These are phyloP conservation scores for Penicillium sp. DNA, from an alignment of 2,329 filamentous ascomycete genomes.

Conservation along the genomic window DNA sequence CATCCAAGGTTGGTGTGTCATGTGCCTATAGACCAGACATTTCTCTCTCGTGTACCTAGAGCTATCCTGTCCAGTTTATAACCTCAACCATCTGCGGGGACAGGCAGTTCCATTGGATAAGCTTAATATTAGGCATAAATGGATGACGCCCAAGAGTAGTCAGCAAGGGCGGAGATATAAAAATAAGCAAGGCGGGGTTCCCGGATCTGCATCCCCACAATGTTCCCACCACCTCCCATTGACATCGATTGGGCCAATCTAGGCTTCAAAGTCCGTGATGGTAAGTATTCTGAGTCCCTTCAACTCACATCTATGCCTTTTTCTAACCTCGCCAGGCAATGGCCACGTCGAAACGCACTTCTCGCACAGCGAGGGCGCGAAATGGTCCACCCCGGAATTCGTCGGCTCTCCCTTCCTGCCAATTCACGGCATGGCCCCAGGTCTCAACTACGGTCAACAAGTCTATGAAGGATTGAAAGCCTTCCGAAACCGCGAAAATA, in stretches of 20 bases:
- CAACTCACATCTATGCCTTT: background rate
- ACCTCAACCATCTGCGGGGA: no score
- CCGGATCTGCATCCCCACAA: background rate
- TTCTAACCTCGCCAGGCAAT: slow-evolving; percentile 61
- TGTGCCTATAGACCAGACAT: no score
- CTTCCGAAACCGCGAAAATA: slow-evolving; percentile 68
- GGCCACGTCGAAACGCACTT: slow-evolving; percentile 91
- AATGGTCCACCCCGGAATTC: slow-evolving; percentile 79
- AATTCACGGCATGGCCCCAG: slow-evolving; percentile 93
- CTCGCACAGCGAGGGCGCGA: slow-evolving; percentile 66
- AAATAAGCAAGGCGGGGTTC: background rate
- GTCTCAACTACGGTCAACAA: slow-evolving; percentile 95
- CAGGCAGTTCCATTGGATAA: no score
- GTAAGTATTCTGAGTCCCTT: slow-evolving; percentile 48
- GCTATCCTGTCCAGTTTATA: no score
- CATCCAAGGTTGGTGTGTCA: no score
- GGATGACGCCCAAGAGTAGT: no score
- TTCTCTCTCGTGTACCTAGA: no score
- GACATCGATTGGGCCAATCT: slow-evolving; percentile 80
- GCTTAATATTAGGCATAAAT: no score
- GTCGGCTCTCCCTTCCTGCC: slow-evolving; percentile 80
- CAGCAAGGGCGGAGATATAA: background rate
- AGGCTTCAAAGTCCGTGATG: slow-evolving; percentile 89
- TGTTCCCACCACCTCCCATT: slow-evolving; percentile 37
- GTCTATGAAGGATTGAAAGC: slow-evolving; percentile 98